These are phyloP conservation scores for Cryptosporidium ryanae DNA, from an alignment of 169 alveolate genomes.

Conservation along the genomic window DNA sequence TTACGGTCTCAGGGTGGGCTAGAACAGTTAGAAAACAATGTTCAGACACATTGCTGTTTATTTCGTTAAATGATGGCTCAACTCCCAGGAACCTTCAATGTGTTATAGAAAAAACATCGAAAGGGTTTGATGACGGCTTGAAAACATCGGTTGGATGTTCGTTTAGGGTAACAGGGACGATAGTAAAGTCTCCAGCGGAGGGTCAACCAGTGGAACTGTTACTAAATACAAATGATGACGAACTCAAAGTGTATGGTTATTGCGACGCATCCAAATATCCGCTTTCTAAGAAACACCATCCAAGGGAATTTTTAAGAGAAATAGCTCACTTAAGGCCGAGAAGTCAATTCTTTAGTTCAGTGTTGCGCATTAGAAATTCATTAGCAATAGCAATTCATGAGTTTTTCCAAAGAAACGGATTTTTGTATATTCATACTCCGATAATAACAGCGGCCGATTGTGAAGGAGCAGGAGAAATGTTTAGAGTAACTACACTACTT, in stretches of 20 bases:
- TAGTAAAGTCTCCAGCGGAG: constrained; percentile 92
- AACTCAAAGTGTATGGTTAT: constrained; percentile 85
- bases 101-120: constrained; percentile 89
- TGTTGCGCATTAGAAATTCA: constrained; percentile 93
- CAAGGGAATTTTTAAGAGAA: constrained; percentile 94
- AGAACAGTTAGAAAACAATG: constrained; percentile 93
- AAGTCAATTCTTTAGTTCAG: constrained; percentile 93
- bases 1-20: constrained; percentile 96
- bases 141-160: constrained; percentile 88
- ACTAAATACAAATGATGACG: constrained; percentile 76
- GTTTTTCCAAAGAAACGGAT: constrained; percentile 94
- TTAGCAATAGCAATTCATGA: constrained; percentile 95
- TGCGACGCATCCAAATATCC: constrained; percentile 94
- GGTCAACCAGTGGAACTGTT: constrained; percentile 89
- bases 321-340: constrained; percentile 98
- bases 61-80: constrained; percentile 96
- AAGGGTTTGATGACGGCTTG: constrained; percentile 83
- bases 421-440: constrained; percentile 97
- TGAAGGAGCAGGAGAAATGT: constrained; percentile 99
- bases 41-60: constrained; percentile 91
- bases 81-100: constrained; percentile 90
- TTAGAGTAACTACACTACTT: constrained; percentile 94
- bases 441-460: constrained; percentile 98
- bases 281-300: constrained; percentile 93
- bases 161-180: constrained; percentile 87